Evolutionary conservation across 129 eudicot genomes (phyloP).

Genomic region (Tagetes erecta): DNA sequence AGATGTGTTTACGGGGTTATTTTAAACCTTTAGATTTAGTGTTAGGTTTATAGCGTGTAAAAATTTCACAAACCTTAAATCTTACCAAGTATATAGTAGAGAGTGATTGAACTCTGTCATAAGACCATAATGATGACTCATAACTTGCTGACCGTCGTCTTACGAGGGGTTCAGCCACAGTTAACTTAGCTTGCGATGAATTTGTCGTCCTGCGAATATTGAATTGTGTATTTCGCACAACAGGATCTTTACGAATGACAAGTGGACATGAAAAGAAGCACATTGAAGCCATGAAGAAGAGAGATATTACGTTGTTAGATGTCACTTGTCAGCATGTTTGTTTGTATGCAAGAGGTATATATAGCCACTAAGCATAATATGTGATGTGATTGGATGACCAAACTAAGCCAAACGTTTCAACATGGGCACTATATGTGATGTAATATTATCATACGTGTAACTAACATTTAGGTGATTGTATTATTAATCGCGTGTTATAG

Average conservation of each 20-base stretch:
- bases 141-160: constrained; percentile 21
- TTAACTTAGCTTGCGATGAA: constrained; percentile 3
- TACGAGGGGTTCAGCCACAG: background rate
- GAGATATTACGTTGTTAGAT: background rate
- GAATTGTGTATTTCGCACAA: background rate
- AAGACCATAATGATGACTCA: constrained; percentile 14
- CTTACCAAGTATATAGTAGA: constrained; percentile 6
- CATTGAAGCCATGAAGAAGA: constrained; percentile 12
- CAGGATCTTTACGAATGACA: background rate
- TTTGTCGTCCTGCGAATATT: background rate
- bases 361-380: background rate
- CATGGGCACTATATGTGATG: too few species aligned
- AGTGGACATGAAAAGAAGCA: background rate
- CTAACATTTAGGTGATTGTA: too few species aligned
- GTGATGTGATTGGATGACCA: background rate
- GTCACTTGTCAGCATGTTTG: background rate
- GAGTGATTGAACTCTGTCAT: constrained; percentile 18
- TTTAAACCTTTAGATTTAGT: too few species aligned
- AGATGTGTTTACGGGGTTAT: too few species aligned
- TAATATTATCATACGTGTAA: too few species aligned
- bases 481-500: too few species aligned
- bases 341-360: too few species aligned
- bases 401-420: background rate
- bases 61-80: background rate
- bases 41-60: background rate